Conservation (phyloP, 371 early-diverging fungal genomes). For the Fennellomyces sp. region DNA sequence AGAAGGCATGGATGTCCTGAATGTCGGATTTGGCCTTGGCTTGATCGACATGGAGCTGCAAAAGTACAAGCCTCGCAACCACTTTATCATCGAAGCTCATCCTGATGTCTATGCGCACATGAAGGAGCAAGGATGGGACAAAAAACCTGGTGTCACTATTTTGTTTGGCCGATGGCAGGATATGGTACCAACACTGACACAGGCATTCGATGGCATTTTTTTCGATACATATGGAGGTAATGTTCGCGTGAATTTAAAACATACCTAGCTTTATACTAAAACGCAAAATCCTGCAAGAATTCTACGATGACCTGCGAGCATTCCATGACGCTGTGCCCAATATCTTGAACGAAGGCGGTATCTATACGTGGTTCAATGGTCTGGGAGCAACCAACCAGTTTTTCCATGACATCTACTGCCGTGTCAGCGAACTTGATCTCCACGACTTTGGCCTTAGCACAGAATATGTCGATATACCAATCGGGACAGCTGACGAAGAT, state of each 20-base stretch:
- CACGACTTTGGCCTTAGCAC: slow-evolving; percentile 76
- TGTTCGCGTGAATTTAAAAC: too few species aligned
- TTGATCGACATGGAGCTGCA: slow-evolving; percentile 87
- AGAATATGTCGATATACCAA: slow-evolving; percentile 71
- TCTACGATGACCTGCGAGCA: slow-evolving; percentile 85
- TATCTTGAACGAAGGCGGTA: slow-evolving; percentile 73
- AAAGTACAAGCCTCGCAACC: slow-evolving; percentile 67
- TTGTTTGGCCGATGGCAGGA: slow-evolving; percentile 96
- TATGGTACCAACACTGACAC: slow-evolving; percentile 72
- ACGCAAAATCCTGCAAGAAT: slow-evolving; percentile 74
- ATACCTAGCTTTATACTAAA: too few species aligned
- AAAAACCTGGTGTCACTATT: slow-evolving; percentile 82
- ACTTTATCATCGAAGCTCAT: slow-evolving; percentile 97
- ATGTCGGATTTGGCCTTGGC: slow-evolving; percentile 94
- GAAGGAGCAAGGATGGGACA: slow-evolving; percentile 84
- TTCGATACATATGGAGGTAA: slow-evolving; percentile 89
- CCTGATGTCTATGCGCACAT: slow-evolving; percentile 94
- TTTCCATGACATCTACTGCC: slow-evolving; percentile 94
- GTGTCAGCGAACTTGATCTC: slow-evolving; percentile 83
- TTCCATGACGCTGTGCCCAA: slow-evolving; percentile 88
- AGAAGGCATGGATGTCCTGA: slow-evolving; percentile 72
- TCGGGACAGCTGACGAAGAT: slow-evolving; percentile 77
- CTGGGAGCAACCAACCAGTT: slow-evolving; percentile 91
- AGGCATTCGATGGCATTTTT: slow-evolving; percentile 85
- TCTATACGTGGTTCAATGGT: slow-evolving; percentile 96